Evolutionary conservation across 345 rosid genomes (phyloP).

Genomic region (Salix koriyanagi): DNA sequence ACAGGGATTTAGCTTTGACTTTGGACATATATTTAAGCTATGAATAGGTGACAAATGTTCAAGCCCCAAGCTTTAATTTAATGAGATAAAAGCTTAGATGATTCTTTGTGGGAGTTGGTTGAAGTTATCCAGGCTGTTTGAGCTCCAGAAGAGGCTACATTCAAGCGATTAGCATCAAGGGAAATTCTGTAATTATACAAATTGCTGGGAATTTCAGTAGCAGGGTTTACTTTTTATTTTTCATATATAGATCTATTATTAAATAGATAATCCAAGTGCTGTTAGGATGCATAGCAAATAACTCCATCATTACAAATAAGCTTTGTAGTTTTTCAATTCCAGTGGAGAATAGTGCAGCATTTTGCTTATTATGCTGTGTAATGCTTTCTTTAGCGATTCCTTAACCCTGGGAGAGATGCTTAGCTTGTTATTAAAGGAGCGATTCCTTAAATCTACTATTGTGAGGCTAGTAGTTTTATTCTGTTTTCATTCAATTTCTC

Average conservation of each 20-base stretch:
- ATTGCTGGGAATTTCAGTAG: background rate
- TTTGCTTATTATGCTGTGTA: background rate
- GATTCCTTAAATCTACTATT: background rate
- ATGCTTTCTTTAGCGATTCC: background rate
- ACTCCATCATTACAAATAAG: background rate
- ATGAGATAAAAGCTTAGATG: background rate
- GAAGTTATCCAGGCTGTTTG: background rate
- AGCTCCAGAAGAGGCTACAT: background rate
- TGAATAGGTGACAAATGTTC: background rate
- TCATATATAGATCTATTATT: background rate
- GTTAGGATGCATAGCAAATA: background rate
- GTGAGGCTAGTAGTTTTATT: background rate
- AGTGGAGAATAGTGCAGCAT: background rate
- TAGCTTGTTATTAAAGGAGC: background rate
- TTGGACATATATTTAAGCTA: background rate
- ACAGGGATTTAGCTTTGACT: background rate
- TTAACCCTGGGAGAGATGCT: background rate
- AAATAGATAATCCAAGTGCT: background rate
- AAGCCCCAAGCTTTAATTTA: background rate
- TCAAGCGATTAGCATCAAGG: background rate
- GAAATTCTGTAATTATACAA: background rate
- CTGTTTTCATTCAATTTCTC: background rate
- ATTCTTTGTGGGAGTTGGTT: background rate
- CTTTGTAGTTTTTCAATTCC: background rate
- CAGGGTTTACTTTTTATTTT: background rate